phyloP scores from a whole-genome alignment of 1,284 basidiomycete genomes.

The Fomitopsis schrenkii region DNA sequence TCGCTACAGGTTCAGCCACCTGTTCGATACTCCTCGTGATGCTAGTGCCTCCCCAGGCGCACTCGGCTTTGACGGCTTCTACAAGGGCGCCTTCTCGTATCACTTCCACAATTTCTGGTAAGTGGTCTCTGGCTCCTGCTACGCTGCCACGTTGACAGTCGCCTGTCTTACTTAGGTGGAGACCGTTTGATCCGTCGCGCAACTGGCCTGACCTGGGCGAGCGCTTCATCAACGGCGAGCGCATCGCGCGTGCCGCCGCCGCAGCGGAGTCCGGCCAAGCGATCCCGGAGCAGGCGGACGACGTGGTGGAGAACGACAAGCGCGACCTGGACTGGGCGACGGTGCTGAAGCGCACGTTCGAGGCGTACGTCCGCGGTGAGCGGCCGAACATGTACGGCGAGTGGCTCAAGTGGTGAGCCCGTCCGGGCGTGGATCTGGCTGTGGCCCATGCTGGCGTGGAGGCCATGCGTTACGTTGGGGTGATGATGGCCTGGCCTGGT shows the following conservation, averaged over 20 bases:
- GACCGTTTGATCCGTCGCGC: slow-evolving; percentile 82
- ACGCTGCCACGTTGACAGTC: background rate
- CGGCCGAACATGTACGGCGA: slow-evolving; percentile 91
- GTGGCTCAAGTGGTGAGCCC: slow-evolving; percentile 63
- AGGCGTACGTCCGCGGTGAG: slow-evolving; percentile 84
- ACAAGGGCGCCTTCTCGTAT: slow-evolving; percentile 67
- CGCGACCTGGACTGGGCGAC: slow-evolving; percentile 87
- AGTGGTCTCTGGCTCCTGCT: slow-evolving; percentile 3
- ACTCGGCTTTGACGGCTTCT: slow-evolving; percentile 65
- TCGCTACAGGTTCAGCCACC: slow-evolving; percentile 45
- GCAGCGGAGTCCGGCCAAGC: slow-evolving; percentile 15
- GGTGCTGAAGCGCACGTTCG: slow-evolving; percentile 89
- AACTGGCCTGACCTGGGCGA: slow-evolving; percentile 91
- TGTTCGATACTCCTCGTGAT: slow-evolving; percentile 57
- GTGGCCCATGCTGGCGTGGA: background rate
- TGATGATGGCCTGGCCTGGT: no score
- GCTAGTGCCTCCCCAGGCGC: slow-evolving; percentile 49
- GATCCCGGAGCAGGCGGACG: slow-evolving; percentile 30
- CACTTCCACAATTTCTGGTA: slow-evolving; percentile 50
- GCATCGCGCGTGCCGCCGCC: slow-evolving; percentile 41
- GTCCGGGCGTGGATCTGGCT: background rate
- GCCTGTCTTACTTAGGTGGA: slow-evolving; percentile 63
- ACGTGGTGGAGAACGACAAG: slow-evolving; percentile 46
- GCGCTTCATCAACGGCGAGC: slow-evolving; percentile 73
- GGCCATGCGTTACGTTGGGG: background rate